These are phyloP conservation scores for Cryphonectria naterciae DNA, from an alignment of 2,329 filamentous ascomycete genomes.

Conservation along the genomic window DNA sequence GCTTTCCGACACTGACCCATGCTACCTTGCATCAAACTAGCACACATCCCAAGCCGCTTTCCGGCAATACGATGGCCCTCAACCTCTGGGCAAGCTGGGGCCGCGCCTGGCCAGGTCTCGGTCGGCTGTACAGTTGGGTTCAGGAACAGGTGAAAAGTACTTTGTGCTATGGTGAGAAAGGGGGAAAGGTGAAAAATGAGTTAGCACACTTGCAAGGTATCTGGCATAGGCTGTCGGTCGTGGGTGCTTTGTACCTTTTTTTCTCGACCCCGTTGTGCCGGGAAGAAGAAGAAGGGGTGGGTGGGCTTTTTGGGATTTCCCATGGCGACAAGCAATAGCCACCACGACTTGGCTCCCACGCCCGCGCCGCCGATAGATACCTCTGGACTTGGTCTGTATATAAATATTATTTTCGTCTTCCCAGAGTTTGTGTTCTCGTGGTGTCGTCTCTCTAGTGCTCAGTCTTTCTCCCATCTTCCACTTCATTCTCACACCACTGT, in stretches of 20 bases:
- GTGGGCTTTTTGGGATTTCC: neutral
- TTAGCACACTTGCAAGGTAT: constrained; percentile 13
- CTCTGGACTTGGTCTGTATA: constrained; percentile 16
- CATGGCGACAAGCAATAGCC: constrained; percentile 15
- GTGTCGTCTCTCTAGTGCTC: neutral
- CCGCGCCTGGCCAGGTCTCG: neutral
- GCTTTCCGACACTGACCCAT: constrained; percentile 19
- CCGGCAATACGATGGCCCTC: constrained; percentile 13
- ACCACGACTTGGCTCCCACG: constrained; percentile 5
- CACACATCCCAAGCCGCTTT: constrained; percentile 22
- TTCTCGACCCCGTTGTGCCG: neutral
- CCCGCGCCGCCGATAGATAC: constrained; percentile 11
- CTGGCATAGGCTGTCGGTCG: constrained; percentile 20
- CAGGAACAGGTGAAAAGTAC: neutral
- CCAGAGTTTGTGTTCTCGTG: neutral
- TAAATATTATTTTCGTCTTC: constrained; percentile 25
- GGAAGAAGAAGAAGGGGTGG: too few species aligned
- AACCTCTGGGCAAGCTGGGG: constrained; percentile 2
- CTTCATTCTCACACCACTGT: neutral
- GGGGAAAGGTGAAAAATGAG: neutral
- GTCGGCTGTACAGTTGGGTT: neutral
- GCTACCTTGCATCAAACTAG: constrained; percentile 27
- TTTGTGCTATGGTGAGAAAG: neutral
- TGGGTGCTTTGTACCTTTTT: constrained; percentile 12
- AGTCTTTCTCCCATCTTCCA: constrained; percentile 4